Conservation (phyloP, 2,329 filamentous ascomycete genomes). For the Diaporthe vexans region DNA sequence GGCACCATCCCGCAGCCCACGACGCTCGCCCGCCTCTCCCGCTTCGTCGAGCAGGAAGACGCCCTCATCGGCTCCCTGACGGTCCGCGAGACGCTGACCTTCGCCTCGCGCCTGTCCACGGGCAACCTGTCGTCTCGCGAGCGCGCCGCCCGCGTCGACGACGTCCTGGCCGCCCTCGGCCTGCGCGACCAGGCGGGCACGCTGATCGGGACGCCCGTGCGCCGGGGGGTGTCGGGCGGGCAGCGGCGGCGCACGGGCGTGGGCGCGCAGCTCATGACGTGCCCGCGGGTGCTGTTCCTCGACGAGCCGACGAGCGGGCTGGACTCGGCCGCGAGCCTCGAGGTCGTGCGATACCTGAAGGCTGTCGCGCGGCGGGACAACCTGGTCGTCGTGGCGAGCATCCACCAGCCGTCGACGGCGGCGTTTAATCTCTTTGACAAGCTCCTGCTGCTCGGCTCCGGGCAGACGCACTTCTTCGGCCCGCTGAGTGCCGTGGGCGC, state of each 20-base stretch:
- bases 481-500: conserved; percentile 67
- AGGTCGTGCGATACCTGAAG: conserved; percentile 82
- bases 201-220: conserved; percentile 84
- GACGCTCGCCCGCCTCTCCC: conserved; percentile 75
- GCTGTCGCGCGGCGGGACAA: conserved; percentile 76
- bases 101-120: conserved; percentile 79
- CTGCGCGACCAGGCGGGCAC: conserved; percentile 77
- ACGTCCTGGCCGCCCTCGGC: conserved; percentile 80
- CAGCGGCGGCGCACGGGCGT: conserved; percentile 87
- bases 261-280: conserved; percentile 86
- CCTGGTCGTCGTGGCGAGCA: conserved; percentile 84
- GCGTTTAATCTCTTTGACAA: conserved; percentile 88
- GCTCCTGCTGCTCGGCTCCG: conserved; percentile 79
- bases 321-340: conserved; percentile 81
- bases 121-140: conserved; percentile 62
- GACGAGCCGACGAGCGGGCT: conserved; percentile 89
- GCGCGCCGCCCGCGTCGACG: conserved; percentile 73
- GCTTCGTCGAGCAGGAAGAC: conserved; percentile 92
- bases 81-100: conserved; percentile 82
- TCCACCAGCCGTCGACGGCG: conserved; percentile 86
- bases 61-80: conserved; percentile 85
- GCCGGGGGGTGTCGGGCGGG: conserved; percentile 86
- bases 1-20: conserved; percentile 66
- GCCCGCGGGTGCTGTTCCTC: conserved; percentile 84
- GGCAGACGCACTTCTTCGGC: conserved; percentile 81